A percentile compares a stretch with the other conserved stretches of the same genome.
These are phyloP conservation scores for Cornus controversa DNA, from an alignment of 148 eudicot species.

Conservation along the genomic window DNA sequence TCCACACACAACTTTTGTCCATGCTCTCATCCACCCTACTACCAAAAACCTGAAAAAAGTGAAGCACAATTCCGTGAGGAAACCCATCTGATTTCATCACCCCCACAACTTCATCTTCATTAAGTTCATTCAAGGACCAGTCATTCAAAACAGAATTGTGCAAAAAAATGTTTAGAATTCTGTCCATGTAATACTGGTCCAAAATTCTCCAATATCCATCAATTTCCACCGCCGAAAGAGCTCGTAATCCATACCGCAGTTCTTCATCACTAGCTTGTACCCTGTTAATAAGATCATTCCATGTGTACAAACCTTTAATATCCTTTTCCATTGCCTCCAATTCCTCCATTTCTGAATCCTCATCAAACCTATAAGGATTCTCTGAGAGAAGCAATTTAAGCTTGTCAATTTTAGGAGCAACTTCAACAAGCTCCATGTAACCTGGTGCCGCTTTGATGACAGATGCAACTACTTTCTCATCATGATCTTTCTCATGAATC, in stretches of 20 bases:
- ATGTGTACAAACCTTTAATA: conserved; percentile 45
- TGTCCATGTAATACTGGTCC: conserved; percentile 64
- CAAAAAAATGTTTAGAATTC: conserved; percentile 65
- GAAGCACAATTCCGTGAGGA: conserved; percentile 50
- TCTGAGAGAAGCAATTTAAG: conserved; percentile 61
- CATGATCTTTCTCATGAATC: conserved; percentile 31
- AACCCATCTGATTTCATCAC: conserved; percentile 67
- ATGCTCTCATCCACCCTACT: conserved; percentile 31
- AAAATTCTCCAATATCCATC: conserved; percentile 79
- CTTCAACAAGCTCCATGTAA: conserved; percentile 74
- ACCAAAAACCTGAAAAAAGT: conserved; percentile 67
- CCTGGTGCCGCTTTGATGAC: conserved; percentile 80
- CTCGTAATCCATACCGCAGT: conserved; percentile 53
- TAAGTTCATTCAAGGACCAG: conserved; percentile 63
- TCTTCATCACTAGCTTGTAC: conserved; percentile 88
- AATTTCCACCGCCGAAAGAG: conserved; percentile 74
- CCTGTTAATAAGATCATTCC: conserved; percentile 73
- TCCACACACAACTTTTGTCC: conserved; percentile 33
- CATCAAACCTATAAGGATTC: conserved; percentile 60
- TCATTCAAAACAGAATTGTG: conserved; percentile 67
- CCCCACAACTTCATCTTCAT: conserved; percentile 55
- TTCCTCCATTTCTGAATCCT: conserved; percentile 40
- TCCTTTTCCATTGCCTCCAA: conserved; percentile 20
- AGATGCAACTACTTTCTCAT: conserved; percentile 35
- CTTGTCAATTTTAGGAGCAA: conserved; percentile 84